Conservation (phyloP, 2,329 filamentous ascomycete species). For the Cyanodermella asteris region DNA sequence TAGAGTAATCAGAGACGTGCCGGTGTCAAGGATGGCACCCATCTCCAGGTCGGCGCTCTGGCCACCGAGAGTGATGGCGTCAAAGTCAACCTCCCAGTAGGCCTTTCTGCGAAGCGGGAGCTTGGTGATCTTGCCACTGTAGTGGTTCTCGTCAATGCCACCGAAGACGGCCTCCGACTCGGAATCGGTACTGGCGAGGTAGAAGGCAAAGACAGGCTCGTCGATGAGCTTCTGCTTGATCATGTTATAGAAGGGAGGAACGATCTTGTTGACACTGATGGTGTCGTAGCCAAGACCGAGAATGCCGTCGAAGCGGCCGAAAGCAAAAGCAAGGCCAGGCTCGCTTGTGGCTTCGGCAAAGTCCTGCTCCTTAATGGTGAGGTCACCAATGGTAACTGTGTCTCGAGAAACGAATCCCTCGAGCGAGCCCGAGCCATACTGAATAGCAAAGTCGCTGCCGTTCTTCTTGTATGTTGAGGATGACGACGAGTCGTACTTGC, state of each 20-base stretch:
- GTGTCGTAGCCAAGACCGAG: conserved; percentile 84
- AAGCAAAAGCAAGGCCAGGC: conserved; percentile 91
- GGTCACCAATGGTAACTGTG: conserved; percentile 63
- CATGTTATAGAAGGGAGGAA: conserved; percentile 94
- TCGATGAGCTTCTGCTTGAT: conserved; percentile 74
- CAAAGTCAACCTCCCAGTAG: conserved; percentile 97
- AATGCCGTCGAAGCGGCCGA: conserved; percentile 93
- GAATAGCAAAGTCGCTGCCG: conserved; percentile 76
- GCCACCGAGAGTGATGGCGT: conserved; percentile 74
- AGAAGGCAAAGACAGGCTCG: conserved; percentile 88
- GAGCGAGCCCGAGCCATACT: conserved; percentile 84
- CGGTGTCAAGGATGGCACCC: conserved; percentile 92
- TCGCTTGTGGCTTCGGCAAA: conserved; percentile 94
- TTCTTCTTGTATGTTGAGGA: conserved; percentile 91
- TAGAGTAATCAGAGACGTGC: conserved; percentile 90
- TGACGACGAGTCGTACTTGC: conserved; percentile 76
- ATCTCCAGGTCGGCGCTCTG: conserved; percentile 78
- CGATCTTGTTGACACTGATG: conserved; percentile 90
- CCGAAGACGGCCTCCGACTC: conserved; percentile 80
- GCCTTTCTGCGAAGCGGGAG: conserved; percentile 94
- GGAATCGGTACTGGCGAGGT: conserved; percentile 52
- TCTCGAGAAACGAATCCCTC: conserved; percentile 89
- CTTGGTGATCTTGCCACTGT: conserved; percentile 69
- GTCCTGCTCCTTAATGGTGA: conserved; percentile 71
- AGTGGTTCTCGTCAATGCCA: conserved; percentile 64